Evolutionary conservation across 805 yeast genomes (phyloP), one percentile per base, ranked within the genome.

Genomic region (Citeromyces matritensis): DNA sequence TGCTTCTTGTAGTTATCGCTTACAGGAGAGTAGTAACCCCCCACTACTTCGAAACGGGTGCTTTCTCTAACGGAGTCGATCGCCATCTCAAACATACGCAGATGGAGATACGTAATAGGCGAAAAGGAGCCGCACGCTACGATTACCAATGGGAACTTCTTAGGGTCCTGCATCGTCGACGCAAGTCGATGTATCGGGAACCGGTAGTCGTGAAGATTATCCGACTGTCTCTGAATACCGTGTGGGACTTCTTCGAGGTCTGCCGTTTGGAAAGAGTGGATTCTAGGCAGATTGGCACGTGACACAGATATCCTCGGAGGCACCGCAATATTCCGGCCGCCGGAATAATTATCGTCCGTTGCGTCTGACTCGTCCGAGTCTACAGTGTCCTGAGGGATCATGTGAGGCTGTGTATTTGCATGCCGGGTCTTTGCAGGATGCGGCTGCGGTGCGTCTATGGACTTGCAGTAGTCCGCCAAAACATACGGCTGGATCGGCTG

Each of bases 41-140:
- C 98, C 42, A 91, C 70, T 23, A 91, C 95, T 57, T 91, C 98
- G 47, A 85, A 91, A 39, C 88, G 58, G 2, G 97, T 91, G 41
- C 77, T 85, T 53, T 91, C 98, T 29, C 82, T 61, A 31, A 91
- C 80, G 6, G 93, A 73, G 51, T 91, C 98, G 44, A 91, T 58
- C 0, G 98, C 98, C 98, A 91, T 91, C 57, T 91, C 98, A 52
- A 91, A 91, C 97, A 91, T 91, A 35, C 98, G 68, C 46, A 91
- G 60, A 55, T 91, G 98, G 35, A 91, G 60, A 53, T 91, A 91
- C 0, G 98, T 91, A 33, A 91, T 76, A 23, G 98, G 98, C 2
- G 94, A 81, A 48, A 88, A 91, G 2, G 95, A 84, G 6, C 98
- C 98, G 56, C 98, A 91, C 1, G 97, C 96, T 17, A 91, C 97